Evolutionary conservation across 2,329 filamentous ascomycete species (phyloP).

Genomic region (Berkeleyomyces rouxiae): DNA sequence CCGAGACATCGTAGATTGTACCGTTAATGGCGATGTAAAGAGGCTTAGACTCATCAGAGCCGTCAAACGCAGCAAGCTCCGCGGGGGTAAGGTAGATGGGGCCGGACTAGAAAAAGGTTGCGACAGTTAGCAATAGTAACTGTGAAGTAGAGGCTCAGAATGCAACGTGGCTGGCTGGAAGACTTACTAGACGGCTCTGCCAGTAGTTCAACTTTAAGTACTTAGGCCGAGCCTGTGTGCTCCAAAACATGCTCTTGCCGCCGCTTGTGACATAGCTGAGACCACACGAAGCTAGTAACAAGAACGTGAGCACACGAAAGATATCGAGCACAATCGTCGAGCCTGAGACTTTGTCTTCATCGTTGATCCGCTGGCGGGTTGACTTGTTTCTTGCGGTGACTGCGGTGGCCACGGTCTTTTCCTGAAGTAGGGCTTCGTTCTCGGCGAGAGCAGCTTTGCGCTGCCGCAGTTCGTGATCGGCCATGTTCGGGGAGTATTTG

Average conservation of each 20-base stretch:
- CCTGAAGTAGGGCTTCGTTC: neutral
- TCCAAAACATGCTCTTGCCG: slow-evolving; percentile 56
- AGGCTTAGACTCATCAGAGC: slow-evolving; percentile 54
- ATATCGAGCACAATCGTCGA: slow-evolving; percentile 43
- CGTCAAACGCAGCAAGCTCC: slow-evolving; percentile 62
- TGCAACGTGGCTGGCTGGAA: neutral
- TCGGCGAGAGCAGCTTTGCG: slow-evolving; percentile 5
- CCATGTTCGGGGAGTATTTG: neutral
- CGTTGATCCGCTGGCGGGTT: slow-evolving; percentile 19
- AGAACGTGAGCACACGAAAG: slow-evolving; percentile 50
- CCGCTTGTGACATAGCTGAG: slow-evolving; percentile 62
- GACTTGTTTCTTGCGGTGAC: slow-evolving; percentile 16
- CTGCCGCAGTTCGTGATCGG: slow-evolving; percentile 8
- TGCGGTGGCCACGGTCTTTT: neutral
- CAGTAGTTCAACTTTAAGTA: slow-evolving; percentile 43
- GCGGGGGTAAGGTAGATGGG: slow-evolving; percentile 57
- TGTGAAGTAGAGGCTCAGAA: no score
- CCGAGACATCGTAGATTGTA: slow-evolving; percentile 70
- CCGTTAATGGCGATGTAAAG: slow-evolving; percentile 85
- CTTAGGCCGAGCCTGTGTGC: slow-evolving; percentile 40
- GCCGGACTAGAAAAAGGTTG: slow-evolving; percentile 29
- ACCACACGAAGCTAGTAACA: slow-evolving; percentile 47
- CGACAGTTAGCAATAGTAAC: neutral
- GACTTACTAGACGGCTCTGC: slow-evolving; percentile 42
- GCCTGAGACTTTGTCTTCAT: slow-evolving; percentile 43